Percentiles rank a stretch among this genome's conserved stretches.
Evolutionary conservation across 371 early-diverging fungal genomes (phyloP).

Genomic region (Rhizopus sp.): DNA sequence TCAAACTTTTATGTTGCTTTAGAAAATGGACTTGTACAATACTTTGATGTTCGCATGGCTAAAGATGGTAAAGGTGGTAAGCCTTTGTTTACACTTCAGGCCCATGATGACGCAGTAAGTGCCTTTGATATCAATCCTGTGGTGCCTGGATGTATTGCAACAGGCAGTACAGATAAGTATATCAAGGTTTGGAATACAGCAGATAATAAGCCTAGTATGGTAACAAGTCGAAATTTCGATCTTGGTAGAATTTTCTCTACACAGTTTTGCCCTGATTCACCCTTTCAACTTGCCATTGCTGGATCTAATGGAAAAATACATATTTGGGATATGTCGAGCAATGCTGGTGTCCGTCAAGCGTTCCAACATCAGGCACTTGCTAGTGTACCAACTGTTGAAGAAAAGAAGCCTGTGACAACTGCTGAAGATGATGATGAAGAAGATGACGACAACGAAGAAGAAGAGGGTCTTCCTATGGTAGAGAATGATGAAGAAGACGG

Average conservation of each 20-base stretch:
- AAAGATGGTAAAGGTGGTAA: slow-evolving; percentile 39
- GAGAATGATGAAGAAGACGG: slow-evolving; percentile 8
- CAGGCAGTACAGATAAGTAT: slow-evolving; percentile 88
- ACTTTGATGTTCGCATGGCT: slow-evolving; percentile 80
- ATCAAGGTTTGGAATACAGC: slow-evolving; percentile 93
- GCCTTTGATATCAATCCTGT: slow-evolving; percentile 82
- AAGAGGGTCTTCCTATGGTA: slow-evolving; percentile 13
- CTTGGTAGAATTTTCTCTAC: slow-evolving; percentile 87
- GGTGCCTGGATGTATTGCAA: slow-evolving; percentile 81
- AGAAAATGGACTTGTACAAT: slow-evolving; percentile 88
- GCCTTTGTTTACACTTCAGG: slow-evolving; percentile 86
- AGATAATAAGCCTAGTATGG: slow-evolving; percentile 74
- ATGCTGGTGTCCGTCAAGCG: slow-evolving; percentile 75
- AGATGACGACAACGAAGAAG: slow-evolving; percentile 52
- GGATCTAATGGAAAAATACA: slow-evolving; percentile 88
- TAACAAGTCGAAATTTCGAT: slow-evolving; percentile 79
- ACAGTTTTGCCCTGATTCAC: slow-evolving; percentile 86
- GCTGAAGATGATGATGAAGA: slow-evolving; percentile 55
- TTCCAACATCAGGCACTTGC: slow-evolving; percentile 52
- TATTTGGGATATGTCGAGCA: slow-evolving; percentile 90
- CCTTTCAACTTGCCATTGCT: slow-evolving; percentile 80
- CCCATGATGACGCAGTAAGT: slow-evolving; percentile 89
- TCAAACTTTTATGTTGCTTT: slow-evolving; percentile 78
- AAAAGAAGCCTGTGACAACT: slow-evolving; percentile 44
- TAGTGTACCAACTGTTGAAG: slow-evolving; percentile 28